Conservation (phyloP, 345 rosid species). For the Cardamine chenopodiifolia region DNA sequence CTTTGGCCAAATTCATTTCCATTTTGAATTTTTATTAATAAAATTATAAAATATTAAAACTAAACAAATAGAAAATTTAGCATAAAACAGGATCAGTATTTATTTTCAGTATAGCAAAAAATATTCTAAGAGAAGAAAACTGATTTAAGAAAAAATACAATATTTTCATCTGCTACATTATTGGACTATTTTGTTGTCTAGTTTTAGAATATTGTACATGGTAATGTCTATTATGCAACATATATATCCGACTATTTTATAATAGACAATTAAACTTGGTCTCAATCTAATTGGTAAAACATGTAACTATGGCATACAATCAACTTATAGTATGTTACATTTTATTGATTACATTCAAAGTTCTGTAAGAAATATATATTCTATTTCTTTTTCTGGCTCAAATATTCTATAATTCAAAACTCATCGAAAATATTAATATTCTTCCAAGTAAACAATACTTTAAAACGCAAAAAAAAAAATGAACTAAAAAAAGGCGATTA, state of each 20-base stretch:
- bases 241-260: not conserved
- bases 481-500: not conserved
- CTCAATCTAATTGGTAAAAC: not conserved
- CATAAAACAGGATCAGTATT: not conserved
- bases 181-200: not conserved
- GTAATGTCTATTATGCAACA: not conserved
- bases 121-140: not conserved
- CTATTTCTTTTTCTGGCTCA: not conserved
- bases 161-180: not conserved
- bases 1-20: not conserved
- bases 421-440: not conserved
- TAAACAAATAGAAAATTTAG: no score
- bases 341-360: not conserved
- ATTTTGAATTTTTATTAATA: not conserved
- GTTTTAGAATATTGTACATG: not conserved
- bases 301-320: not conserved
- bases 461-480: not conserved
- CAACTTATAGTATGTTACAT: not conserved
- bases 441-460: not conserved
- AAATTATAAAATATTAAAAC: not conserved
- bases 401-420: not conserved
- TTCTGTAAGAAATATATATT: not conserved
- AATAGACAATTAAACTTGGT: not conserved
- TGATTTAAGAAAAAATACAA: not conserved
- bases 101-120: no score